A percentile compares a stretch with the other conserved stretches of the same genome.
Conservation (phyloP, 225 moss, liverwort and hornwort genomes). For the Anthoceros angustus region DNA sequence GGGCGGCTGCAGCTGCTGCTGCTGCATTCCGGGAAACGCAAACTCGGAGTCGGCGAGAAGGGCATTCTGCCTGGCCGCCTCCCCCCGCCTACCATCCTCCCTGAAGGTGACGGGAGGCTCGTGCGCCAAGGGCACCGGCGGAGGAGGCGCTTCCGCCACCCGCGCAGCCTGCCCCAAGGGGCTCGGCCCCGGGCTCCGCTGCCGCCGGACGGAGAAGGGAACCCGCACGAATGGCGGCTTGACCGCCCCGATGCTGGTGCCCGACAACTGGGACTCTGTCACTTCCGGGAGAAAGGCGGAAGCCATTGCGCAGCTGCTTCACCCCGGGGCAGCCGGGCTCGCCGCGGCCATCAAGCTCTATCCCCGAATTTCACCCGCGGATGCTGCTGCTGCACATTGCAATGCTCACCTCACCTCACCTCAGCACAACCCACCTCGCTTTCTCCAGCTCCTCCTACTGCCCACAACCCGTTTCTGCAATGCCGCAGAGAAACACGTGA, state of each 20-base stretch:
- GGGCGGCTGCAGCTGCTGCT: not conserved
- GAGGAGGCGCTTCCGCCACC: not conserved
- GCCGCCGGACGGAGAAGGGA: not conserved
- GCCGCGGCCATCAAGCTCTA: not conserved
- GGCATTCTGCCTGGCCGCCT: no score
- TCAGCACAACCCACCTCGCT: no score
- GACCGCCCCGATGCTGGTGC: not conserved
- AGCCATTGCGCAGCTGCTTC: not conserved
- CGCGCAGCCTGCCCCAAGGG: not conserved
- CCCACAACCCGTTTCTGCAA: no score
- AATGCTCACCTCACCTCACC: no score
- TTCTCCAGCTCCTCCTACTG: no score
- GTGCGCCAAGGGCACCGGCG: constrained; percentile 4
- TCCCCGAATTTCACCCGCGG: no score
- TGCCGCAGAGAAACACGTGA: no score
- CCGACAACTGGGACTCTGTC: constrained; percentile 2
- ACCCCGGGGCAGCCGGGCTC: not conserved
- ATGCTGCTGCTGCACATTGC: no score
- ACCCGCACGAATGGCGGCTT: not conserved
- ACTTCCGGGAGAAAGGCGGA: not conserved
- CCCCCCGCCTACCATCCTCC: not conserved
- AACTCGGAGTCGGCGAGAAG: no score
- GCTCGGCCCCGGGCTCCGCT: not conserved
- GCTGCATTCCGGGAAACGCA: not conserved
- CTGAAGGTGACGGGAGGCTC: constrained; percentile 4